phyloP scores from a whole-genome alignment of 2,329 filamentous ascomycete genomes.

The Pseudocercospora fuligena region DNA sequence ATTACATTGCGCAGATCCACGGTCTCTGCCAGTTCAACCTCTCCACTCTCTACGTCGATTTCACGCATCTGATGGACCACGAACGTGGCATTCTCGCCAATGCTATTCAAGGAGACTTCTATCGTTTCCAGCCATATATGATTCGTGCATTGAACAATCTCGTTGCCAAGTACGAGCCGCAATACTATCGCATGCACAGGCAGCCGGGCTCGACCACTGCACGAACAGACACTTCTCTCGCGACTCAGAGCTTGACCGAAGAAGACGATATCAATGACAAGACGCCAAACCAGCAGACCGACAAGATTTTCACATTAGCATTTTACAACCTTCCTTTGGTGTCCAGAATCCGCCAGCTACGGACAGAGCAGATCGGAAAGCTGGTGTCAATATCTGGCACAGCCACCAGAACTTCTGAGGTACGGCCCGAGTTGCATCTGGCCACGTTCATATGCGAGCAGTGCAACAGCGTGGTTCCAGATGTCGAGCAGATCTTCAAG shows the following conservation, averaged over 20 bases:
- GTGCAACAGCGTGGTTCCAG: conserved; percentile 82
- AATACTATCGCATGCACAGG: conserved; percentile 91
- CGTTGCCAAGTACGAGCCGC: conserved; percentile 90
- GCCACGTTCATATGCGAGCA: conserved; percentile 91
- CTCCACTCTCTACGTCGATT: conserved; percentile 88
- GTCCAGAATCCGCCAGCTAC: conserved; percentile 80
- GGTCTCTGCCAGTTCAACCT: conserved; percentile 74
- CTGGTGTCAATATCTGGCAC: conserved; percentile 95
- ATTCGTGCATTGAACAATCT: conserved; percentile 87
- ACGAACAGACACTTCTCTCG: conserved; percentile 63
- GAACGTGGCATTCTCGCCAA: conserved; percentile 81
- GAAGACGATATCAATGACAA: conserved; percentile 66
- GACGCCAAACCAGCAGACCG: conserved; percentile 90
- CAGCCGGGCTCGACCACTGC: conserved; percentile 78
- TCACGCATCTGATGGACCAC: conserved; percentile 77
- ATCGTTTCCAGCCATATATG: conserved; percentile 91
- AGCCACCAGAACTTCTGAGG: conserved; percentile 94
- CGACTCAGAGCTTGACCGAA: conserved; percentile 63
- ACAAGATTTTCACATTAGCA: conserved; percentile 91
- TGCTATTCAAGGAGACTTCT: conserved; percentile 88
- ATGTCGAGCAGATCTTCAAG: conserved; percentile 95
- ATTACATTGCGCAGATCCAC: conserved; percentile 83
- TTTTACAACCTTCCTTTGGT: conserved; percentile 93
- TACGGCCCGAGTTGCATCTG: conserved; percentile 87
- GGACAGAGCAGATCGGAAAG: conserved; percentile 88